Conservation (phyloP, 371 early-diverging fungal species). For the Zopfochytrium polystomum region DNA sequence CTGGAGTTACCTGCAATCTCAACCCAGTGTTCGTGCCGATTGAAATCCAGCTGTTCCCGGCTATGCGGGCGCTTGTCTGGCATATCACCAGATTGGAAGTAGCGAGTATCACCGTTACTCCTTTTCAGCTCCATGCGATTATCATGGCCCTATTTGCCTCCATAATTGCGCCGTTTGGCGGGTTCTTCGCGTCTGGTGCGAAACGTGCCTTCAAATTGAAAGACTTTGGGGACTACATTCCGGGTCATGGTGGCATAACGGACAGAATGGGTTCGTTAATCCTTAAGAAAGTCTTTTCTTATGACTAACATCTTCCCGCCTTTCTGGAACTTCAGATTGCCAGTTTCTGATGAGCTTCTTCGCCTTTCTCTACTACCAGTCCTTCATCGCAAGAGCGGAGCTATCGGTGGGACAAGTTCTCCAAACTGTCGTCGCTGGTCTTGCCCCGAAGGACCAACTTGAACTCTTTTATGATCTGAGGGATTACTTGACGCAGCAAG, state of each 20-base stretch:
- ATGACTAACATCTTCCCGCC: too few relatives aligned
- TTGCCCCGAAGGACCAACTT: slow-evolving; percentile 26
- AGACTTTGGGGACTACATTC: slow-evolving; percentile 97
- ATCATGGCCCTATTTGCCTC: slow-evolving; percentile 93
- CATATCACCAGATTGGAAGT: slow-evolving; percentile 15
- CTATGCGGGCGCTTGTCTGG: slow-evolving; percentile 33
- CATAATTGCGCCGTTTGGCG: slow-evolving; percentile 98
- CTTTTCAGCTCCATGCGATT: slow-evolving; percentile 88
- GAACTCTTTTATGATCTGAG: slow-evolving; percentile 34
- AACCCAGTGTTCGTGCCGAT: slow-evolving; percentile 68
- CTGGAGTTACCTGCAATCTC: slow-evolving; percentile 51
- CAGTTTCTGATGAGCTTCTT: slow-evolving; percentile 98
- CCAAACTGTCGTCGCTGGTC: slow-evolving; percentile 30
- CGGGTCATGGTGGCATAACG: slow-evolving; percentile 98
- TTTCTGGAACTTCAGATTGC: slow-evolving; percentile 47
- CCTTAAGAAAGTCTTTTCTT: background rate
- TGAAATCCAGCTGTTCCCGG: slow-evolving; percentile 50
- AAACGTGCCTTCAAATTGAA: slow-evolving; percentile 98
- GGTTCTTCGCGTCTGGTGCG: slow-evolving; percentile 98
- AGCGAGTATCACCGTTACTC: slow-evolving; percentile 28
- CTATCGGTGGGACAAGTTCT: slow-evolving; percentile 38
- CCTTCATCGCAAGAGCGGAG: slow-evolving; percentile 55
- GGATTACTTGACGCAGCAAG: slow-evolving; percentile 35
- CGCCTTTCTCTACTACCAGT: slow-evolving; percentile 86
- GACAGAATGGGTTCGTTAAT: slow-evolving; percentile 85